Evolutionary conservation across 2,329 filamentous ascomycete species (phyloP).

Genomic region (Xylaria sp.): DNA sequence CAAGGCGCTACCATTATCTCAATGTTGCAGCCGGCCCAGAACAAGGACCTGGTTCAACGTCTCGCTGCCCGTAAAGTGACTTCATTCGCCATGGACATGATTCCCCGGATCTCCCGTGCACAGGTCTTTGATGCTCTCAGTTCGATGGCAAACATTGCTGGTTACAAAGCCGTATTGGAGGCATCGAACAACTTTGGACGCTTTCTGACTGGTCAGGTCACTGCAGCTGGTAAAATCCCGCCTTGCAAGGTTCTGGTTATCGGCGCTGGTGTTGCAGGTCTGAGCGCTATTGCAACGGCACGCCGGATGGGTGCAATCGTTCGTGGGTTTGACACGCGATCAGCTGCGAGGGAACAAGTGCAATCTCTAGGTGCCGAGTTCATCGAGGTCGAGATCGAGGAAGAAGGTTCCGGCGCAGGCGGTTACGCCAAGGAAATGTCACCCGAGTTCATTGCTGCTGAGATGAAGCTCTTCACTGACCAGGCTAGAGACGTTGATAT

Average conservation of each 20-base stretch:
- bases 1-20: constrained; percentile 77
- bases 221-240: constrained; percentile 86
- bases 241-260: constrained; percentile 90
- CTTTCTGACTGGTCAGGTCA: constrained; percentile 87
- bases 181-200: constrained; percentile 88
- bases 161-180: constrained; percentile 89
- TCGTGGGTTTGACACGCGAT: constrained; percentile 85
- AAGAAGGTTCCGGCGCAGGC: constrained; percentile 81
- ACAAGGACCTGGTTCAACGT: constrained; percentile 72
- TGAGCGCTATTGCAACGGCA: constrained; percentile 86
- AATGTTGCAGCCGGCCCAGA: constrained; percentile 81
- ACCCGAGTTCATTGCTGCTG: constrained; percentile 87
- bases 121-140: constrained; percentile 88
- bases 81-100: constrained; percentile 89
- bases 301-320: constrained; percentile 87
- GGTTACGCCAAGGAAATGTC: constrained; percentile 95
- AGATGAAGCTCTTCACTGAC: constrained; percentile 90
- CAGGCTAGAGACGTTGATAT: constrained; percentile 89
- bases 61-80: constrained; percentile 73
- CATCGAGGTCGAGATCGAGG: constrained; percentile 80
- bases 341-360: constrained; percentile 86
- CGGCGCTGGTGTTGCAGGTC: constrained; percentile 83
- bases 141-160: constrained; percentile 93
- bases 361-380: constrained; percentile 90
- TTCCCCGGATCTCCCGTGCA: constrained; percentile 85